Base-by-base conservation (phyloP, 371 early-diverging fungal genomes). In the Choanephora cucurbitarum region DNA sequence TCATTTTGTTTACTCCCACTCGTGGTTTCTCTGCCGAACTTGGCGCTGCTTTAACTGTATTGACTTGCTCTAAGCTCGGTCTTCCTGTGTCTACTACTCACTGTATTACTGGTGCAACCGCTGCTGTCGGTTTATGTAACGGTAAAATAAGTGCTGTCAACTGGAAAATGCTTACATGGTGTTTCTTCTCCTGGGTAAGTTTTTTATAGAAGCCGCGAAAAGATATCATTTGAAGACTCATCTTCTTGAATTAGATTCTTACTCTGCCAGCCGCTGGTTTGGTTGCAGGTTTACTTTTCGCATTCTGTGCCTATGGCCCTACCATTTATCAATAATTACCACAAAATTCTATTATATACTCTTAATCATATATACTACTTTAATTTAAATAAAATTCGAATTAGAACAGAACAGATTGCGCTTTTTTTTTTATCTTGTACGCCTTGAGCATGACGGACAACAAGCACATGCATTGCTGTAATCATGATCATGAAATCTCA, bases 51-150 rank as follows among this genome's bases (percentile, higher is more conserved):
- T 71, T 94, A 28, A 88, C 94, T 1, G 91, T 94, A n/a, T 67
- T 94, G 47, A 91, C 91, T 7, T 89, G 89, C 54, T 89, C 93
- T 52, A 85, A 85, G 64, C 59, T 93, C 19, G 90, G 88, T 44
- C 64, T 93, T 31, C 94, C 94, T 23, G 88, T 94, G 15, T 91
- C 91, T n/a, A 92, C 94, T 5, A 94, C 94, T 10, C 94, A 94
- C 55, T 94, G 93, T 69, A 89, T 92, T 39, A 87, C 88, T 46
- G 94, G 94, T 40, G 86, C 94, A 22, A 91, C 90, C 14, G 80
- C 87, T n/a, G 86, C 84, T 39, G 83, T 93, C 49, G 94, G 94
- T 54, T 78, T 94, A n/a, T 86, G 86, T 74, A 89, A 88, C 60
- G 91, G 92, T 45, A 85, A 74, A 45, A 60, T 64, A 19, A 82